These are phyloP conservation scores for Chrysanthemum seticuspe DNA, from an alignment of 129 eudicot genomes.

Conservation along the genomic window DNA sequence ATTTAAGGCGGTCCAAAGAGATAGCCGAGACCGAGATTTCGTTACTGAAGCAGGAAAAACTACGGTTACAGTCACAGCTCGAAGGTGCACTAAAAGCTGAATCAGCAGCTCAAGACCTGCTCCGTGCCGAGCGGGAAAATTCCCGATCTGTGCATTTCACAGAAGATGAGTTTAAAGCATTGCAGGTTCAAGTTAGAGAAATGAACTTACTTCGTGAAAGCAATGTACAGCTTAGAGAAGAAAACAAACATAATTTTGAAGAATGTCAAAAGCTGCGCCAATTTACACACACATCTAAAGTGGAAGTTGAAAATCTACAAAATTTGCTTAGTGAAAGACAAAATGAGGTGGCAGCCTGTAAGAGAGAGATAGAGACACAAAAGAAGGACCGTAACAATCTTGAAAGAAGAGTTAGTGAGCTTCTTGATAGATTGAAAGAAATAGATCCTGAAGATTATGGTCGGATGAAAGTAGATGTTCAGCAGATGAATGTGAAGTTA, in stretches of 20 bases:
- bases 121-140: constrained; percentile 63
- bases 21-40: constrained; percentile 95
- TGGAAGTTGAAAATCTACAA: constrained; percentile 52
- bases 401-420: constrained; percentile 52
- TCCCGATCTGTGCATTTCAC: constrained; percentile 56
- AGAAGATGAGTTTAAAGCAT: constrained; percentile 85
- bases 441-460: constrained; percentile 69
- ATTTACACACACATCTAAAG: constrained; percentile 38
- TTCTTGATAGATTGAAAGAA: constrained; percentile 55
- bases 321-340: constrained; percentile 46
- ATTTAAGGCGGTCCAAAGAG: constrained; percentile 91
- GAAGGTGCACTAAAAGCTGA: constrained; percentile 76
- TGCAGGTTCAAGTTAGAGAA: constrained; percentile 87
- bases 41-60: constrained; percentile 80
- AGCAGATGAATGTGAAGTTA: constrained; percentile 62
- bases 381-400: constrained; percentile 44
- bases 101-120: constrained; percentile 67
- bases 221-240: constrained; percentile 87
- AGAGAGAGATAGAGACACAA: constrained; percentile 51
- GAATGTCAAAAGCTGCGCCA: constrained; percentile 93
- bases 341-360: constrained; percentile 49
- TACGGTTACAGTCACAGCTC: constrained; percentile 87
- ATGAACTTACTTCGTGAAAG: constrained; percentile 91
- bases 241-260: constrained; percentile 75
- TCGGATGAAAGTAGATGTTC: constrained; percentile 51